phyloP scores from a whole-genome alignment of 352 stramenopile species.

The Pythium dissotocum region DNA sequence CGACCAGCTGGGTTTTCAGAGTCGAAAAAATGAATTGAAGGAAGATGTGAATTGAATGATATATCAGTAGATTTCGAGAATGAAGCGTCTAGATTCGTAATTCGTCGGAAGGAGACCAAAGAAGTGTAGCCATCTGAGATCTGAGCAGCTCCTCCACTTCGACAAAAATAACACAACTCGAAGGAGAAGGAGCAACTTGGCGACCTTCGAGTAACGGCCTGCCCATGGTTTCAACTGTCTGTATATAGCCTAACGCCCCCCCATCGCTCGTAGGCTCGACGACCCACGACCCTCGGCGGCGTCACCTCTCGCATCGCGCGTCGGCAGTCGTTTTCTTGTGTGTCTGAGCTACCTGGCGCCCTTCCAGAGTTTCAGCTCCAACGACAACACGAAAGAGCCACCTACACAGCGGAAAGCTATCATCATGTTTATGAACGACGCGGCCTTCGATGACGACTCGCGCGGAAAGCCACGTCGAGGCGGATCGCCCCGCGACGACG shows the following conservation, averaged over 20 bases:
- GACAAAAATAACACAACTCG: not conserved
- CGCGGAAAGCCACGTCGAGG: slow-evolving; percentile 26
- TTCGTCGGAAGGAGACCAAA: not conserved
- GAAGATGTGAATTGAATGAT: slow-evolving; percentile 5
- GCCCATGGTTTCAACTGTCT: not conserved
- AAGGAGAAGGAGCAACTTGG: not conserved
- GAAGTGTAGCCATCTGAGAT: slow-evolving; percentile 18
- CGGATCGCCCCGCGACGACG: slow-evolving; percentile 34
- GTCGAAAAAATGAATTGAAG: slow-evolving; percentile 1
- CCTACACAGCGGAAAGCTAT: not conserved
- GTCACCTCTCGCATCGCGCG: not conserved
- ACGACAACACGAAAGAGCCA: slow-evolving; percentile 9
- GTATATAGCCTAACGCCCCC: not conserved
- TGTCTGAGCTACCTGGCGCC: not conserved
- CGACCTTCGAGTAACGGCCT: slow-evolving; percentile 1
- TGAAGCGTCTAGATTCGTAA: not conserved
- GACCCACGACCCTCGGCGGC: not conserved
- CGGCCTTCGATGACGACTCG: slow-evolving; percentile 70
- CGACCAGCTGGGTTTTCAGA: not conserved
- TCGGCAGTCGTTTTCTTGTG: slow-evolving; percentile 3
- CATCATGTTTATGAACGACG: slow-evolving; percentile 86
- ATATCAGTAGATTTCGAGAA: slow-evolving; percentile 8
- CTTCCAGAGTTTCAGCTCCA: not conserved
- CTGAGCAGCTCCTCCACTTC: not conserved
- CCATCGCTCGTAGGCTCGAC: not conserved